Evolutionary conservation across 2,329 filamentous ascomycete species (phyloP), one percentile per base, ranked within the genome.

Genomic region (Epichloe sp.): DNA sequence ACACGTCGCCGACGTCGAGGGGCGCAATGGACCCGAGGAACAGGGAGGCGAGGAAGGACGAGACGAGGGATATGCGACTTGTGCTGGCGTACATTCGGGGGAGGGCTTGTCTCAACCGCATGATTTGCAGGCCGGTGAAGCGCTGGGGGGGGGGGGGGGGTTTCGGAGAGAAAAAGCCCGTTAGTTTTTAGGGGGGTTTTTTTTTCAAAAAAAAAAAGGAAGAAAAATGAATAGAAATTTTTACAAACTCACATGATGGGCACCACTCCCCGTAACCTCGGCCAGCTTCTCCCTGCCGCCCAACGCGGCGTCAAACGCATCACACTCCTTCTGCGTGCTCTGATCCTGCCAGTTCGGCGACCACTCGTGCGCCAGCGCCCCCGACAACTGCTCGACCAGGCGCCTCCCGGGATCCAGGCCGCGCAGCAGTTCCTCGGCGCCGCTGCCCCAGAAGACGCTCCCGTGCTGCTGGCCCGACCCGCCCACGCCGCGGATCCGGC

Each of bases 271-370:
- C 10, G 93, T 96, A 19, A 79, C 80, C 49, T 84, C 69, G 0
- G 93, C 93, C 59, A 98, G 70, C 55, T 76, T 75, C 60, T 84
- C 76, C 2, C 79, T 73, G 6, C 74, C 74, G 1, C 86, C 86
- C 7, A 96, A 70, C 49, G 74, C 72, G 5, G 72, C 76, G 65
- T 97, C 90, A 63, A 97, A 97, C 56, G 79, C 76, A 65, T 96
- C 89, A 64, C 90, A 96, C 70, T 98, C 87, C 57, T 76, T 76
- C 71, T 96, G 89, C 2, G 93, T 97, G 69, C 89, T 95, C 55
- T 90, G 85, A 66, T 98, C 93, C 70, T 97, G 93, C 93, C 93
- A 98, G 67, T 97, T 98, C 7, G 93, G 93, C 57, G 88, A 89
- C 70, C 83, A 90, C 4, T 86, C 83, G 65, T 94, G 85, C 15